phyloP scores from a whole-genome alignment of 257 asterid species.

The Lycium ferocissimum region DNA sequence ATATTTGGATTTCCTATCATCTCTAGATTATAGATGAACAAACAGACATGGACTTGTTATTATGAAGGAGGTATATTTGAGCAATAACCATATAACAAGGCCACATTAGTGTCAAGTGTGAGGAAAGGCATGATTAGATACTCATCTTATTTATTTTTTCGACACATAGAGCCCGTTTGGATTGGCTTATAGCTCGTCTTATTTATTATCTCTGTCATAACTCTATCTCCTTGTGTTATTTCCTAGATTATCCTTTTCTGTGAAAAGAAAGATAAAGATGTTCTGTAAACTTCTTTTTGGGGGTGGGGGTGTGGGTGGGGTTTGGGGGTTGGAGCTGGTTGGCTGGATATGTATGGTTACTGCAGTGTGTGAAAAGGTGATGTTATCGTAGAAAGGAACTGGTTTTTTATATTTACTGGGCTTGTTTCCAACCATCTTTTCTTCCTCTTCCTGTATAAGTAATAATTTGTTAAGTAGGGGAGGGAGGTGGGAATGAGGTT shows the following conservation, averaged over 20 bases:
- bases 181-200: too few species aligned
- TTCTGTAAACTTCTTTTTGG: neutral
- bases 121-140: too few species aligned
- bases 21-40: neutral
- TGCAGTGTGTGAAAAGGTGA: neutral
- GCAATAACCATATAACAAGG: neutral
- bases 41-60: slow-evolving; percentile 9
- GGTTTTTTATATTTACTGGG: neutral
- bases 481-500: neutral
- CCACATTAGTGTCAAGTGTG: too few species aligned
- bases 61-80: neutral
- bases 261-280: neutral
- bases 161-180: neutral
- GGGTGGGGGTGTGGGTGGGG: neutral
- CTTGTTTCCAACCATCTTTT: neutral
- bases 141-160: too few species aligned
- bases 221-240: neutral
- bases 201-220: neutral
- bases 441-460: neutral
- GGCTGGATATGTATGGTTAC: slow-evolving; percentile 1
- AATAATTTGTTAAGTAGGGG: neutral
- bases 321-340: neutral
- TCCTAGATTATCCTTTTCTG: neutral
- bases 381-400: neutral
- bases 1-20: neutral